phyloP scores from a whole-genome alignment of 1,139 yeast genomes.

The Blastobotrys indianensis region DNA sequence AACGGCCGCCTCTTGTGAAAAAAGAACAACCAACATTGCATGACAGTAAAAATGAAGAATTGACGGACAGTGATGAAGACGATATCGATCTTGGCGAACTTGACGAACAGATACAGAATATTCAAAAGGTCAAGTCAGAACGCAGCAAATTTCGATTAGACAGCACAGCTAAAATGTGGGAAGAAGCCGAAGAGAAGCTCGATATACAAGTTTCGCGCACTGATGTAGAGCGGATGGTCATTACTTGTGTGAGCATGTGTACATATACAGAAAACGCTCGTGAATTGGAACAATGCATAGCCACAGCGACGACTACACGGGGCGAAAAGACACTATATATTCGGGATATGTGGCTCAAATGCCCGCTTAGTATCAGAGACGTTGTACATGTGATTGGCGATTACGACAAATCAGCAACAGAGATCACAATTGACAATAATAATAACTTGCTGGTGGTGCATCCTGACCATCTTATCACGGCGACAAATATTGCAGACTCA shows the following conservation, averaged over 20 bases:
- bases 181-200: slow-evolving; percentile 4
- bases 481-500: slow-evolving; percentile 77
- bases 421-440: slow-evolving; percentile 43
- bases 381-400: slow-evolving; percentile 35
- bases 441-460: slow-evolving; percentile 65
- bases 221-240: slow-evolving; percentile 8
- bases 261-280: background rate
- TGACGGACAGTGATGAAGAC: background rate
- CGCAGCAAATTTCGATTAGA: slow-evolving; percentile 4
- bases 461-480: slow-evolving; percentile 77
- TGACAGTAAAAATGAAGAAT: background rate
- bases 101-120: slow-evolving; percentile 1
- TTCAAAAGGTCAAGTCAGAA: slow-evolving; percentile 2
- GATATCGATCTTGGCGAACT: slow-evolving; percentile 9
- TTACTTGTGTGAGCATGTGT: background rate
- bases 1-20: no score
- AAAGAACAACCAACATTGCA: background rate
- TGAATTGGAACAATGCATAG: slow-evolving; percentile 5
- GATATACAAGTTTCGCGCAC: slow-evolving; percentile 2
- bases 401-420: slow-evolving; percentile 14
- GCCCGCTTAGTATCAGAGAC: slow-evolving; percentile 27
- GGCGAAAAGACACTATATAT: slow-evolving; percentile 14
- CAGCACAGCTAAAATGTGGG: background rate
- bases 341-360: slow-evolving; percentile 26
- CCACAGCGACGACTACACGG: slow-evolving; percentile 9